phyloP scores from a whole-genome alignment of 2,329 filamentous ascomycete genomes.

The Aspergillus brunneoviolaceus region DNA sequence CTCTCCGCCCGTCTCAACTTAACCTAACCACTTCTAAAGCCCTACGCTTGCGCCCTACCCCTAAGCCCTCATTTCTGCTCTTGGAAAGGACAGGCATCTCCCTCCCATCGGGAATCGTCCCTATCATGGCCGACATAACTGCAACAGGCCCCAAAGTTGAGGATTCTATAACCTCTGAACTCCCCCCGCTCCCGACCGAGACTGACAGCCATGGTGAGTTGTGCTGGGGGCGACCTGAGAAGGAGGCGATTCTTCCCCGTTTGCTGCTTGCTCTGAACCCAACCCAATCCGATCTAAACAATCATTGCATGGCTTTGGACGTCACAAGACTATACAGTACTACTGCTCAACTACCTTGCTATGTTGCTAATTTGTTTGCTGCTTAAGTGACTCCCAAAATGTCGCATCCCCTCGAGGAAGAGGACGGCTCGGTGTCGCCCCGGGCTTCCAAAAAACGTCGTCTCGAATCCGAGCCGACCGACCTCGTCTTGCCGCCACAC shows the following conservation, averaged over 20 bases:
- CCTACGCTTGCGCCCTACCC: conserved; percentile 49
- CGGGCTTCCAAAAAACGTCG: conserved; percentile 43
- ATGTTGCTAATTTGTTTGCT: background rate
- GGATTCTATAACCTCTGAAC: conserved; percentile 27
- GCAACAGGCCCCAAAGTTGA: conserved; percentile 31
- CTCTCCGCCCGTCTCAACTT: conserved; percentile 1
- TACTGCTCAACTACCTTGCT: background rate
- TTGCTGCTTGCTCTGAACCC: conserved; percentile 7
- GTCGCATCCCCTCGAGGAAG: conserved; percentile 37
- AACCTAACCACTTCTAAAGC: conserved; percentile 27
- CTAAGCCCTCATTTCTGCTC: conserved; percentile 52
- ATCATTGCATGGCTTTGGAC: background rate
- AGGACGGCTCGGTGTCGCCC: conserved; percentile 33
- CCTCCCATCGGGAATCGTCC: conserved; percentile 22
- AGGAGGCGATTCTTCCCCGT: background rate
- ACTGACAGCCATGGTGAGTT: conserved; percentile 37
- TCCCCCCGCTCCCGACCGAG: conserved; percentile 30
- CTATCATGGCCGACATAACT: conserved; percentile 35
- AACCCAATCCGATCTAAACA: background rate
- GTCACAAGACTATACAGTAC: background rate
- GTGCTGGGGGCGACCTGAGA: background rate
- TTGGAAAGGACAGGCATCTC: conserved; percentile 37
- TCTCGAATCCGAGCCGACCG: conserved; percentile 32
- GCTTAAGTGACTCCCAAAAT: conserved; percentile 29
- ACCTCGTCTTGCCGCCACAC: conserved; percentile 21